Conservation (phyloP, 2,329 filamentous ascomycete species). For the Penicillium sp. region DNA sequence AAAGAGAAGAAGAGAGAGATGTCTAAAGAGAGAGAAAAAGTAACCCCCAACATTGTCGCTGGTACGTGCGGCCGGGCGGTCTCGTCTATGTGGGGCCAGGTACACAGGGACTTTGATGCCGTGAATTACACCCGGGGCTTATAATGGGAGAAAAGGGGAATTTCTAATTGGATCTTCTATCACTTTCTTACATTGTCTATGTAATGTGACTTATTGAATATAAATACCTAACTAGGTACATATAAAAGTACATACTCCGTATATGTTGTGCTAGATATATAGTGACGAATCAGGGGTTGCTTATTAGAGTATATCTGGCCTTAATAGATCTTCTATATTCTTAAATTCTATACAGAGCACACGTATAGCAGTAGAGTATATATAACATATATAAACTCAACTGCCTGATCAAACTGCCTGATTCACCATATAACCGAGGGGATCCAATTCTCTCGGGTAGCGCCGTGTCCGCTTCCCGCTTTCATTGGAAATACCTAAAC, state of each 20-base stretch:
- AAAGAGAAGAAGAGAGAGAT: background rate
- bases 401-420: slow-evolving; percentile 1
- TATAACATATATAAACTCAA: background rate
- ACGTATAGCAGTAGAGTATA: background rate
- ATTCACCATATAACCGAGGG: slow-evolving; percentile 28
- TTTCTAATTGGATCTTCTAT: background rate
- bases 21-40: slow-evolving; percentile 8
- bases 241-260: background rate
- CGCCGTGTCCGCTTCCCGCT: slow-evolving; percentile 16
- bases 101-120: slow-evolving; percentile 12
- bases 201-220: background rate
- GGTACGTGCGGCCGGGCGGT: slow-evolving; percentile 16
- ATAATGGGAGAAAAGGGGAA: background rate
- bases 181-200: background rate
- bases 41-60: slow-evolving; percentile 1
- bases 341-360: too few species aligned
- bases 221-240: too few species aligned
- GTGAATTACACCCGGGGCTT: slow-evolving; percentile 9
- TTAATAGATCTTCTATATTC: background rate
- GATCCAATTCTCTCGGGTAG: slow-evolving; percentile 19
- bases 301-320: slow-evolving; percentile 22
- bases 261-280: background rate
- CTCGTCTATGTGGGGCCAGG: slow-evolving; percentile 12
- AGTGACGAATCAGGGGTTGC: slow-evolving; percentile 26
- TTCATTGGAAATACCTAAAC: too few species aligned